Evolutionary conservation across 306 rosid genomes (phyloP), one percentile per base, ranked within the genome.

Genomic region (Spatholobus suberectus): DNA sequence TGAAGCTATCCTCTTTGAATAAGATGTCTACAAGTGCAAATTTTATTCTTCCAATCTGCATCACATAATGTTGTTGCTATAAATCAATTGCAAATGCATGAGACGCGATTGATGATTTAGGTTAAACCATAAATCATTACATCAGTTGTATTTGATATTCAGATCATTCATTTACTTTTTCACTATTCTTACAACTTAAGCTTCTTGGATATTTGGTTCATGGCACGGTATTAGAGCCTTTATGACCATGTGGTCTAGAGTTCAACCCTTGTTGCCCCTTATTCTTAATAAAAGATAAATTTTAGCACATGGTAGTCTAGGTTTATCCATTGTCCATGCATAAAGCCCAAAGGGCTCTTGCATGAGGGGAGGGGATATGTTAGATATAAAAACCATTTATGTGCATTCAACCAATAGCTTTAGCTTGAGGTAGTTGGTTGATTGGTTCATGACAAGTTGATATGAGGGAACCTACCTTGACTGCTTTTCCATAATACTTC

Each of bases 401-500:
- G 32, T 57, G 61, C 27, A 20, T 21, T 57, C 15, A 4, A 6
- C 34, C 65, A 3, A 10, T 57, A 58, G 35, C 66, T 12, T 58
- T 14, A 58, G 35, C 37, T 58, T 58, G n/a, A n/a, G n/a, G n/a
- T n/a, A n/a, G n/a, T 58, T 58, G 66, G 58, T 2, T 71, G 23
- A 24, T 13, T 44, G 14, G 41, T 26, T 47, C 59, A 14, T 46
- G 59, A 37, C 40, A 46, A 76, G 18, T 40, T 26, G 46, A 17
- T 79, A 54, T 27, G 11, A 12, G 35, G 74, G 62, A 65, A n/a
- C 23, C 20, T 47, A 46, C 35, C 35, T 47, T 63, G 65, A 11
- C 49, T 49, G 37, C 74, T 63, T 62, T 5, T 65, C 38, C 62
- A 62, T 29, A 43, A 27, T 77, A 61, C 73, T 61, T 62, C n/a